A percentile compares a stretch with the other conserved stretches of the same genome.
phyloP scores from a whole-genome alignment of 2,329 filamentous ascomycete genomes.

The Colletotrichum lupini region DNA sequence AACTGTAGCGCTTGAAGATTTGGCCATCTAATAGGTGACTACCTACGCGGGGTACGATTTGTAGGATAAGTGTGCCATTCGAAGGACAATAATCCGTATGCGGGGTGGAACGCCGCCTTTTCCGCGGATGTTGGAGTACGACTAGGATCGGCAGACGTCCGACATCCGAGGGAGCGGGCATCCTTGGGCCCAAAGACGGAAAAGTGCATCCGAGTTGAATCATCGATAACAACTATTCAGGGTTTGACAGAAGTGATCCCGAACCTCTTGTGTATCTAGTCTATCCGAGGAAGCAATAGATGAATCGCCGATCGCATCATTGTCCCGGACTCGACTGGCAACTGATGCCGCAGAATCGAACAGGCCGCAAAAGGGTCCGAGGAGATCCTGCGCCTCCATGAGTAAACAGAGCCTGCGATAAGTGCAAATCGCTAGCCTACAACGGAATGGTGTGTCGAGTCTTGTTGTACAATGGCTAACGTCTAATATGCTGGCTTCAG shows the following conservation, averaged over 20 bases:
- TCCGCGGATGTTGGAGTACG: slow-evolving; percentile 2
- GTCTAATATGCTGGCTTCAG: neutral
- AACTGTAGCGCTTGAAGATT: neutral
- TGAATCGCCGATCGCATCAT: neutral
- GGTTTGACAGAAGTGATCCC: neutral
- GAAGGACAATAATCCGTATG: slow-evolving; percentile 1
- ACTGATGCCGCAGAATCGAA: neutral
- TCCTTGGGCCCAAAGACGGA: slow-evolving; percentile 1
- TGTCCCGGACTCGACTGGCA: neutral
- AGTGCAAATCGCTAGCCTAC: slow-evolving; percentile 39
- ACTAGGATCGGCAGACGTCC: slow-evolving; percentile 10
- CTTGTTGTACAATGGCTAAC: neutral
- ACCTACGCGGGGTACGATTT: neutral
- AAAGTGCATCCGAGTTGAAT: slow-evolving; percentile 4
- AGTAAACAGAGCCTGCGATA: slow-evolving; percentile 39
- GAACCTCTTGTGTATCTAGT: neutral
- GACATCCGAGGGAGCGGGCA: neutral
- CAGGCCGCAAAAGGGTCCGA: neutral
- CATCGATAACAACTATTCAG: neutral
- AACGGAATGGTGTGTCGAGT: neutral
- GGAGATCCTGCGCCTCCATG: slow-evolving; percentile 6
- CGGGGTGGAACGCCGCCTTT: neutral
- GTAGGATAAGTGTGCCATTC: neutral
- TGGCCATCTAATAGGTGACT: neutral
- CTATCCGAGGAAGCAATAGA: slow-evolving; percentile 16